Percentiles rank a stretch among this genome's conserved stretches.
phyloP scores from a whole-genome alignment of 176 grass and related monocot genomes.

The Bromus sterilis region DNA sequence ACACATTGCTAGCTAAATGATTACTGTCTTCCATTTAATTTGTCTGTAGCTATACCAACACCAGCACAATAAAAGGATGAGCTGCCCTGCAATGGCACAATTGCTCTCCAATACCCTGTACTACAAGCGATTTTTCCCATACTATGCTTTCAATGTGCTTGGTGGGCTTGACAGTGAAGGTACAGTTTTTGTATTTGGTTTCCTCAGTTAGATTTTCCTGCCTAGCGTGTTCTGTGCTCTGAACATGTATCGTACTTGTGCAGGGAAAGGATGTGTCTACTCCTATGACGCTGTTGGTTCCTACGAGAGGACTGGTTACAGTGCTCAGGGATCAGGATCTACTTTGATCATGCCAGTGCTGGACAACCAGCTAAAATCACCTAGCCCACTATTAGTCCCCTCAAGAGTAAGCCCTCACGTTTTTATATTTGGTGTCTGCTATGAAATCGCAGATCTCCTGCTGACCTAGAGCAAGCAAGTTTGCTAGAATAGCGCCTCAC shows the following conservation, averaged over 20 bases:
- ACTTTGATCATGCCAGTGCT: constrained; percentile 85
- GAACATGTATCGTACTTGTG: not conserved
- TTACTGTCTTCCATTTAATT: not conserved
- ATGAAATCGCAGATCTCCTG: not conserved
- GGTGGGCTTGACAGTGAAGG: constrained; percentile 95
- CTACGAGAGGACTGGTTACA: constrained; percentile 83
- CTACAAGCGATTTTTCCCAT: constrained; percentile 97
- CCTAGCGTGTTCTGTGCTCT: not conserved
- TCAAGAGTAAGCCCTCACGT: constrained; percentile 45
- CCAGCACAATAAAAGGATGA: constrained; percentile 99
- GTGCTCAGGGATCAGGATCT: constrained; percentile 79
- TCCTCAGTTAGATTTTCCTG: not conserved
- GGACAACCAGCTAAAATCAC: constrained; percentile 91
- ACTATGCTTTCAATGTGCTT: constrained; percentile 92
- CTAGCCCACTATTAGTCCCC: constrained; percentile 78
- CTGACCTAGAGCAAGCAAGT: not conserved
- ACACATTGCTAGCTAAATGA: not conserved
- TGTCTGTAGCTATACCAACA: constrained; percentile 84
- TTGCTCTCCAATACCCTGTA: constrained; percentile 92
- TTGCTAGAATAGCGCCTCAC: not conserved
- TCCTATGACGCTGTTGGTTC: constrained; percentile 98
- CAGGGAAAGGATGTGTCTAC: constrained; percentile 93
- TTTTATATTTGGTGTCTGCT: not conserved
- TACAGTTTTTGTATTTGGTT: not conserved
- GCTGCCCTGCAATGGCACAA: constrained; percentile 93